These are phyloP conservation scores for Blastobotrys chiropterorum DNA, from an alignment of 805 yeast species.

Conservation along the genomic window DNA sequence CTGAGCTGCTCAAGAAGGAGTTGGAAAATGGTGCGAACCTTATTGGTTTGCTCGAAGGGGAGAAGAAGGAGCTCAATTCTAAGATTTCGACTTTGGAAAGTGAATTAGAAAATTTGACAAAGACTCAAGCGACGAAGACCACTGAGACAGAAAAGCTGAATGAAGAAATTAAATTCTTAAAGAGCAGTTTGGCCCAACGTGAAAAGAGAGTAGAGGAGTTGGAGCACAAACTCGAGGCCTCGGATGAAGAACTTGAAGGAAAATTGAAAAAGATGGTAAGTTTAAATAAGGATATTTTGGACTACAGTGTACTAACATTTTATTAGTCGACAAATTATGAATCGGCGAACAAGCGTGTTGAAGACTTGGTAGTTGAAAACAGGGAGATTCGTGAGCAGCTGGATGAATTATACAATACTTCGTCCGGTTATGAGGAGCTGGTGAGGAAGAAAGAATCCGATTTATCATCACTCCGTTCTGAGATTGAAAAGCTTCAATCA, in stretches of 20 bases:
- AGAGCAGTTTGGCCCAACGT: slow-evolving; percentile 23
- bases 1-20: slow-evolving; percentile 29
- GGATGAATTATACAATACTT: slow-evolving; percentile 33
- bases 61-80: slow-evolving; percentile 27
- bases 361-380: slow-evolving; percentile 40
- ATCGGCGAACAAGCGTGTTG: slow-evolving; percentile 34
- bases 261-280: slow-evolving; percentile 13
- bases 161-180: slow-evolving; percentile 20
- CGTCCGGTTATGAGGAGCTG: slow-evolving; percentile 32
- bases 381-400: slow-evolving; percentile 37
- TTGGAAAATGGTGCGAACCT: slow-evolving; percentile 32
- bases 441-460: slow-evolving; percentile 29
- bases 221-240: slow-evolving; percentile 27
- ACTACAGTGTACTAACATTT: not conserved
- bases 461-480: slow-evolving; percentile 15
- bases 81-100: slow-evolving; percentile 31
- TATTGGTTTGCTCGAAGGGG: slow-evolving; percentile 31
- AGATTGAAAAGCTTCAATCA: slow-evolving; percentile 7
- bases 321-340: slow-evolving; percentile 18
- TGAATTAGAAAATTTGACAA: slow-evolving; percentile 21
- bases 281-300: not conserved
- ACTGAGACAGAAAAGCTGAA: slow-evolving; percentile 16
- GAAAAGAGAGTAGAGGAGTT: slow-evolving; percentile 25
- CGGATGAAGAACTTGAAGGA: slow-evolving; percentile 22
- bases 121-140: slow-evolving; percentile 15